These are phyloP conservation scores for Irpex lacteus DNA, from an alignment of 1,284 basidiomycete genomes.

Conservation along the genomic window DNA sequence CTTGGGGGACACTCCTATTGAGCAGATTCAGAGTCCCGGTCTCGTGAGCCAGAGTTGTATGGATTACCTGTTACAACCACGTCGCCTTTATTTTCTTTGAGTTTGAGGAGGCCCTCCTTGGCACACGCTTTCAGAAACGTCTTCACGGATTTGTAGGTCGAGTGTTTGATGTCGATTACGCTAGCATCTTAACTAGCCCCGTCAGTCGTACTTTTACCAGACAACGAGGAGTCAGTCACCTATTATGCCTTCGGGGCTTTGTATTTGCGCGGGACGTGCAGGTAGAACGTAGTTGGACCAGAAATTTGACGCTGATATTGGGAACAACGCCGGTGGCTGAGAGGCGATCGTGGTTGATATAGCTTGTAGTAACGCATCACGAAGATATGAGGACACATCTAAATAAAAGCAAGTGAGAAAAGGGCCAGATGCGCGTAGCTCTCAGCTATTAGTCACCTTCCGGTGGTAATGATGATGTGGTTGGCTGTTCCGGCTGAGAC, in stretches of 20 bases:
- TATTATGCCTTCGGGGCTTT: slow-evolving; percentile 30
- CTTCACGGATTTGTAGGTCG: slow-evolving; percentile 75
- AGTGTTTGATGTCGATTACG: slow-evolving; percentile 61
- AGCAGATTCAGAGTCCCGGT: background rate
- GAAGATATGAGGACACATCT: slow-evolving; percentile 69
- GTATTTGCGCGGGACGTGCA: slow-evolving; percentile 58
- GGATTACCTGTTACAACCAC: slow-evolving; percentile 42
- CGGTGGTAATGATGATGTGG: slow-evolving; percentile 2
- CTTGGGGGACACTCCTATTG: slow-evolving; percentile 47
- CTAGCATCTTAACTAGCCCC: slow-evolving; percentile 33
- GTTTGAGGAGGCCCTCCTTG: slow-evolving; percentile 68
- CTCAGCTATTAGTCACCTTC: slow-evolving; percentile 3
- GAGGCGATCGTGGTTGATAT: slow-evolving; percentile 47
- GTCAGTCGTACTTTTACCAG: background rate
- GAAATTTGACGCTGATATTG: slow-evolving; percentile 73
- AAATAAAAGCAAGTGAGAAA: slow-evolving; percentile 3
- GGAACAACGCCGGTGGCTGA: slow-evolving; percentile 56
- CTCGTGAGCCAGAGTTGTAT: background rate
- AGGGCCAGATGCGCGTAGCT: background rate
- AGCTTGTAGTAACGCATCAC: slow-evolving; percentile 69
- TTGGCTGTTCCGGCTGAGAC: background rate
- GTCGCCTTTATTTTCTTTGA: slow-evolving; percentile 73
- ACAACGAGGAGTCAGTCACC: slow-evolving; percentile 13
- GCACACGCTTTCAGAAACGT: slow-evolving; percentile 75
- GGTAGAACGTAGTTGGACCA: slow-evolving; percentile 80